phyloP scores from a whole-genome alignment of 2,329 filamentous ascomycete genomes.

The Aspergillus sclerotialis region DNA sequence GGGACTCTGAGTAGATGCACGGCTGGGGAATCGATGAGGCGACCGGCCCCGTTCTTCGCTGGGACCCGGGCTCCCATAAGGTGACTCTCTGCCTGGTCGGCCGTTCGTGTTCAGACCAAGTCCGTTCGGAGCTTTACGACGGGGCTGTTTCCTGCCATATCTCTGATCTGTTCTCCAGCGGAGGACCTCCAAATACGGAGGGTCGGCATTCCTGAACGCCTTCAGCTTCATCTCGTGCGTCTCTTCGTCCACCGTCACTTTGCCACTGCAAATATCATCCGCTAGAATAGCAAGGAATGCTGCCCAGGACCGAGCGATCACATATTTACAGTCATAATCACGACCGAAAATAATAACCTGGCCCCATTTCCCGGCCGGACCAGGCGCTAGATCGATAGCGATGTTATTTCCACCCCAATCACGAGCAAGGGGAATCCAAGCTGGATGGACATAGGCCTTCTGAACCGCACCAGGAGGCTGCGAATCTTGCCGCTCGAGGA shows the following conservation, averaged over 20 bases:
- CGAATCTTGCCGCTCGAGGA: constrained; percentile 77
- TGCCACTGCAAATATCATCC: constrained; percentile 83
- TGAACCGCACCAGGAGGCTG: constrained; percentile 82
- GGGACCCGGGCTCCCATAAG: constrained; percentile 42
- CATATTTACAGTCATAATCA: constrained; percentile 98
- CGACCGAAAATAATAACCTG: constrained; percentile 95
- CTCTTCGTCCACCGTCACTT: constrained; percentile 90
- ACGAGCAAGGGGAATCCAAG: constrained; percentile 91
- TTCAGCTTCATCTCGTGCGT: constrained; percentile 82
- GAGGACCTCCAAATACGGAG: constrained; percentile 87
- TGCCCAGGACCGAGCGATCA: constrained; percentile 86
- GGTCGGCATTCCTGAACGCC: constrained; percentile 91
- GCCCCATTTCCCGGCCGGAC: constrained; percentile 84
- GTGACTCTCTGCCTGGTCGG: constrained; percentile 45
- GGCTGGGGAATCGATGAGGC: constrained; percentile 40
- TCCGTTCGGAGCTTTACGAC: constrained; percentile 41
- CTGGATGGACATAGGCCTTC: constrained; percentile 86
- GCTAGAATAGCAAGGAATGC: constrained; percentile 79
- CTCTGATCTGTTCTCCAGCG: constrained; percentile 95
- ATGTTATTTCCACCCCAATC: constrained; percentile 99
- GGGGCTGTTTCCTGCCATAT: constrained; percentile 59
- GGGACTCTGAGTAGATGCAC: constrained; percentile 37
- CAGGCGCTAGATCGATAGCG: constrained; percentile 85
- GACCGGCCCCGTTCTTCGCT: constrained; percentile 43
- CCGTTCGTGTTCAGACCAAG: constrained; percentile 47